Conservation (phyloP, 768 basidiomycete genomes). For the Mycena belliarum region DNA sequence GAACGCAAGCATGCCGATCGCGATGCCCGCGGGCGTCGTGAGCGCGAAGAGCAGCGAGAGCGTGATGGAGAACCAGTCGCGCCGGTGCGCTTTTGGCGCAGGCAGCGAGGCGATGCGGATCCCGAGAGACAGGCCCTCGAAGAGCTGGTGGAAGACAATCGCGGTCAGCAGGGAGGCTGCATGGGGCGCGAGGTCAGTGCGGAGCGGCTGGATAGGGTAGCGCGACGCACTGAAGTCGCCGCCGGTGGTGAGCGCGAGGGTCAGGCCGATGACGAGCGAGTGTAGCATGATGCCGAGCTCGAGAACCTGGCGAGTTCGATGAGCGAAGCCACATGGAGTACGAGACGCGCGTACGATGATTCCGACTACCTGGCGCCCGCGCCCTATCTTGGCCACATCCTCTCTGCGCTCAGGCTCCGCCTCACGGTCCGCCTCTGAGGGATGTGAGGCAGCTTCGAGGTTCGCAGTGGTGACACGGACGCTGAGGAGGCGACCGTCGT, state of each 20-base stretch:
- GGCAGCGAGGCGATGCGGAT: conserved; percentile 45
- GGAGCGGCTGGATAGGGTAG: background rate
- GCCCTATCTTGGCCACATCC: conserved; percentile 40
- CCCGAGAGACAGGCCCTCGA: conserved; percentile 82
- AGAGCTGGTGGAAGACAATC: conserved; percentile 80
- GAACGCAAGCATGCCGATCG: conserved; percentile 55
- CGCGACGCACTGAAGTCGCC: conserved; percentile 64
- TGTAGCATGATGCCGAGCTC: conserved; percentile 88
- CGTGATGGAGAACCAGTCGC: conserved; percentile 48
- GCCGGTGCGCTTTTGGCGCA: background rate
- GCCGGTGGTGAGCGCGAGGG: conserved; percentile 68
- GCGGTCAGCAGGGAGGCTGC: conserved; percentile 73
- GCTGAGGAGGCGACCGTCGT: conserved; percentile 15
- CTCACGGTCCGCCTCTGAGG: conserved; percentile 14
- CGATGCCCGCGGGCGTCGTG: conserved; percentile 73
- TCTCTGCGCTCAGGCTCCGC: conserved; percentile 10
- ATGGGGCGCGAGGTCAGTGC: background rate
- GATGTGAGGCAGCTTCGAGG: conserved; percentile 12
- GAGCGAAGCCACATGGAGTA: background rate
- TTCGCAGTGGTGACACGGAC: conserved; percentile 28
- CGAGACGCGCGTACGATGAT: conserved; percentile 55
- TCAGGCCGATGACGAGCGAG: conserved; percentile 78
- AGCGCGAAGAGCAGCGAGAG: conserved; percentile 68
- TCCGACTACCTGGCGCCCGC: conserved; percentile 69
- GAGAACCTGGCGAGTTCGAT: conserved; percentile 51